phyloP scores from a whole-genome alignment of 2,329 filamentous ascomycete species.

The Diplodia intermedia region DNA sequence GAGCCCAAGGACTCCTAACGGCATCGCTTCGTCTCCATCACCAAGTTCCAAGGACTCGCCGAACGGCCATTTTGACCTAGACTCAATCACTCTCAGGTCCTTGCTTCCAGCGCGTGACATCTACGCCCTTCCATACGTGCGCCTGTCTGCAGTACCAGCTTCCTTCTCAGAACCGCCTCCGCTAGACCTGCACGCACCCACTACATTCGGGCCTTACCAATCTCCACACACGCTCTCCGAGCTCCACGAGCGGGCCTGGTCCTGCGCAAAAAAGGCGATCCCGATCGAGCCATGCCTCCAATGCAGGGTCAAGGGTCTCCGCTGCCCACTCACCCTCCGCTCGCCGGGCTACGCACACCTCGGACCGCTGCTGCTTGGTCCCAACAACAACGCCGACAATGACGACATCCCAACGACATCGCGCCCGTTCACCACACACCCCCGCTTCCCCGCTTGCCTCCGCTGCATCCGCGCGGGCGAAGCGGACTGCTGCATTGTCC shows the following conservation, averaged over 20 bases:
- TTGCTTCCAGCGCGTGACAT: background rate
- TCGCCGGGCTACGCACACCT: background rate
- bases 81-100: background rate
- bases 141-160: no score
- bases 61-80: background rate
- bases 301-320: slow-evolving; percentile 13
- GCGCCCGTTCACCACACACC: background rate
- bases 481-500: slow-evolving; percentile 20
- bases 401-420: background rate
- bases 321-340: slow-evolving; percentile 3
- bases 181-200: background rate
- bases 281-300: slow-evolving; percentile 25
- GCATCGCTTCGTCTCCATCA: background rate
- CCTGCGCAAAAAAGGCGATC: slow-evolving; percentile 22
- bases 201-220: slow-evolving; percentile 30
- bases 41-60: background rate
- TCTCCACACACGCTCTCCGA: slow-evolving; percentile 41
- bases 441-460: slow-evolving; percentile 19
- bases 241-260: slow-evolving; percentile 41
- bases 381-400: background rate
- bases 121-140: background rate
- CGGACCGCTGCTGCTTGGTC: background rate
- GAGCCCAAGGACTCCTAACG: background rate
- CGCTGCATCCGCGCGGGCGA: slow-evolving; percentile 28
- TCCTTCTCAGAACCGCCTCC: background rate